Base-by-base conservation (phyloP, 208 protist species). In the Acanthamoeba healyi region DNA sequence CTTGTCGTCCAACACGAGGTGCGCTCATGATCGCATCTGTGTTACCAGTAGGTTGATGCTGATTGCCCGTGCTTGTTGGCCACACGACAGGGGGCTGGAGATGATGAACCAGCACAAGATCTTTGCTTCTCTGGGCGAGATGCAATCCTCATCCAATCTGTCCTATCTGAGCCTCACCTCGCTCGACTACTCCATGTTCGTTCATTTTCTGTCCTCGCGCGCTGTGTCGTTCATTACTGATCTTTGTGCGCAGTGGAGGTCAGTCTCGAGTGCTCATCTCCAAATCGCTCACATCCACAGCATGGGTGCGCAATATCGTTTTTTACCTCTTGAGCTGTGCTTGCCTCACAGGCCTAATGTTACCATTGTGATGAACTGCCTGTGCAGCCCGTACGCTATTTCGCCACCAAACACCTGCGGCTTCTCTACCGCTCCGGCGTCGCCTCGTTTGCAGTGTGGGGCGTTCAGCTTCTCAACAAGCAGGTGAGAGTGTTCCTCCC, bases 361-460 rank as follows among this genome's bases (percentile, higher is more conserved):
- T 22, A 2, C 2, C 49, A 22, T 58, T 58, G 51, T 26, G 51
- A 19, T 77, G 19, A 24, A 2, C 65, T 36, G 1, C 65, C 34
- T 0, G 32, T 82, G 49, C 51, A 88, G 79, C 29, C 22, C 6
- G 79, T 88, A 12, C 79, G 94, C 15, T 90, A 91, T 36, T 51
- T 77, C 36, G 94, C 94, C 22, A 94, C 91, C 24, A 58, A 63
- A 24, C 91, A 95, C 40, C 34, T 95, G 58, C 63, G 95, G 19
- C 79, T 96, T 26, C 32, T 96, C 3, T 58, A 95, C 7, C 51
- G 95, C 38, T 65, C 88, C 14, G 95, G 94, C 84, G 93, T 95
- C 9, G 58, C 94, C 24, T 79, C 96, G 58, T 96, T 96, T 36
- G 54, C 77, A 14, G 17, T 22, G 19, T 96, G 95, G 95, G 95